Evolutionary conservation across 371 early-diverging fungal genomes (phyloP).

Genomic region (Mortierella sp.): DNA sequence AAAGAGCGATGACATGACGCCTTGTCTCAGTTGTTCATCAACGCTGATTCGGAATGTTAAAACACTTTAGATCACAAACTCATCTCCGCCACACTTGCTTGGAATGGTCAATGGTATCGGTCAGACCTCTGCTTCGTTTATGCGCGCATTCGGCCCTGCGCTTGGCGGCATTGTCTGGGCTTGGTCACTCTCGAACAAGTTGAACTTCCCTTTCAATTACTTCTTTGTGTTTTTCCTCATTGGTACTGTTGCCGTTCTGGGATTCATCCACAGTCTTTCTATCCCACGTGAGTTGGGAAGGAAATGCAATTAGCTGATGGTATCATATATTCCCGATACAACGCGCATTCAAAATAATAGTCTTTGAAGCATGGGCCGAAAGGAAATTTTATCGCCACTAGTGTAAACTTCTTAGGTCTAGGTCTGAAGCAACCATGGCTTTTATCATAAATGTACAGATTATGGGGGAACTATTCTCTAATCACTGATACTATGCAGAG

Average conservation of each 20-base stretch:
- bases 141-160: constrained; percentile 76
- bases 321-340: no score
- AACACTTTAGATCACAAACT: constrained; percentile 67
- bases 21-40: no score
- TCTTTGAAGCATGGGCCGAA: no score
- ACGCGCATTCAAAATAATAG: no score
- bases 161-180: constrained; percentile 75
- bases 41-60: neutral
- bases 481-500: no score
- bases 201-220: constrained; percentile 71
- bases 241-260: constrained; percentile 48
- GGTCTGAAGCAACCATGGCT: no score
- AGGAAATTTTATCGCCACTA: no score
- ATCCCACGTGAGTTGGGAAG: constrained; percentile 52
- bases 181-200: constrained; percentile 66
- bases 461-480: no score
- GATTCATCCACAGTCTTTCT: constrained; percentile 56
- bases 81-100: constrained; percentile 64
- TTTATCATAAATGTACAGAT: no score
- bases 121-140: constrained; percentile 69
- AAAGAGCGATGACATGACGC: no score
- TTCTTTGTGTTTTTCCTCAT: constrained; percentile 70
- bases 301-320: no score
- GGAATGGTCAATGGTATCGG: constrained; percentile 79
- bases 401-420: no score